Conservation (phyloP, 768 basidiomycete genomes). For the Suillus luteus region DNA sequence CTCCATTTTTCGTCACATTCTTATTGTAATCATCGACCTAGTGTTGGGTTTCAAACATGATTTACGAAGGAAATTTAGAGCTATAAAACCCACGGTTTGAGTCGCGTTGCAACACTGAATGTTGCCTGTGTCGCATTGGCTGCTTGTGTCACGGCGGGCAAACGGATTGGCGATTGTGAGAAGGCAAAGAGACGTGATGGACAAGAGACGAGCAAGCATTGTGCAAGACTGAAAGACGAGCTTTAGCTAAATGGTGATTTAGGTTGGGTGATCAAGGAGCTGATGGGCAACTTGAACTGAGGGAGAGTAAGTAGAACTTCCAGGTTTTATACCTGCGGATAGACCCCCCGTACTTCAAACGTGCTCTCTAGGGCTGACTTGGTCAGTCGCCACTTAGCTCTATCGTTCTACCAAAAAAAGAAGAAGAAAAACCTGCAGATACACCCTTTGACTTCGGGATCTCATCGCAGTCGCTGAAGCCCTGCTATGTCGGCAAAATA, state of each 20-base stretch:
- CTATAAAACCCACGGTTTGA: conserved; percentile 19
- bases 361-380: too few relatives aligned
- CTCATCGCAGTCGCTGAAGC: background rate
- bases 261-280: background rate
- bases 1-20: conserved; percentile 11
- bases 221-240: background rate
- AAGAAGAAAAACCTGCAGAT: too few relatives aligned
- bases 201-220: conserved; percentile 27
- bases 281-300: background rate
- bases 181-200: conserved; percentile 21
- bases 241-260: background rate
- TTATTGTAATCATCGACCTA: conserved; percentile 16
- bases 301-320: background rate
- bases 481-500: background rate
- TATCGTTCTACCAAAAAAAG: too few relatives aligned
- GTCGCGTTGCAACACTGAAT: conserved; percentile 24
- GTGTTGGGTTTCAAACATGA: background rate
- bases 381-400: too few relatives aligned
- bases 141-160: conserved; percentile 8
- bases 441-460: background rate
- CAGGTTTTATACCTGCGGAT: background rate
- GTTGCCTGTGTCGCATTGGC: conserved; percentile 23
- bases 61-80: background rate
- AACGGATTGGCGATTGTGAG: conserved; percentile 23
- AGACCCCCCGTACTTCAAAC: background rate